Conservation (phyloP, 2,329 filamentous ascomycete species). For the Ophiocordyceps robertsii region DNA sequence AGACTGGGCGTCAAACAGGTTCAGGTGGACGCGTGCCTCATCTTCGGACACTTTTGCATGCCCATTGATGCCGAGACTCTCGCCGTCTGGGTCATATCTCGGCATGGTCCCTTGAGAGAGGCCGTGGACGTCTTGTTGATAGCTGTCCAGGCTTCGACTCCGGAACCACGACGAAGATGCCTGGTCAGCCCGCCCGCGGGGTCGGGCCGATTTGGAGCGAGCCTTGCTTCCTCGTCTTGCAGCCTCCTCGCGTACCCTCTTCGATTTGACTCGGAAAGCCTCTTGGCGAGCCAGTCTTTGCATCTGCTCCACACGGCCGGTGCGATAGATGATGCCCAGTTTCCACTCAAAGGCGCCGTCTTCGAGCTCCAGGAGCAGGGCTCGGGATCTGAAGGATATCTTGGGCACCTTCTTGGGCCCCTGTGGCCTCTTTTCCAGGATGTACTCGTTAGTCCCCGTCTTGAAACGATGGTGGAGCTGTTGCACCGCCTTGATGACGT, state of each 20-base stretch:
- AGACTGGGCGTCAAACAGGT: slow-evolving; percentile 71
- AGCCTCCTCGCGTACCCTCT: slow-evolving; percentile 66
- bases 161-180: slow-evolving; percentile 24
- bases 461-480: slow-evolving; percentile 90
- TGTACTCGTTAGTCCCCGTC: slow-evolving; percentile 78
- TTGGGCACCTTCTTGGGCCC: slow-evolving; percentile 77
- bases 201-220: slow-evolving; percentile 40
- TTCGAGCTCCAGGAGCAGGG: slow-evolving; percentile 81
- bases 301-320: slow-evolving; percentile 77
- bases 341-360: slow-evolving; percentile 98
- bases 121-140: slow-evolving; percentile 15
- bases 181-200: slow-evolving; percentile 19
- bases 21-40: slow-evolving; percentile 62
- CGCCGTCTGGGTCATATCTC: slow-evolving; percentile 70
- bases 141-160: slow-evolving; percentile 42
- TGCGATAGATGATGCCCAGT: slow-evolving; percentile 81
- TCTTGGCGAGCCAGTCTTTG: slow-evolving; percentile 83
- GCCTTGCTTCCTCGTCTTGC: slow-evolving; percentile 38
- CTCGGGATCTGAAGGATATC: slow-evolving; percentile 68
- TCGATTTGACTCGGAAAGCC: slow-evolving; percentile 76
- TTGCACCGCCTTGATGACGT: slow-evolving; percentile 71
- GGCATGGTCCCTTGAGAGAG: slow-evolving; percentile 29
- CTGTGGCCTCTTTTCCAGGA: slow-evolving; percentile 74
- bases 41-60: slow-evolving; percentile 58
- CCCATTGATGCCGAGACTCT: slow-evolving; percentile 50